Evolutionary conservation across 495 filamentous ascomycete species (phyloP).

Genomic region (Penicillium longicatenatum): DNA sequence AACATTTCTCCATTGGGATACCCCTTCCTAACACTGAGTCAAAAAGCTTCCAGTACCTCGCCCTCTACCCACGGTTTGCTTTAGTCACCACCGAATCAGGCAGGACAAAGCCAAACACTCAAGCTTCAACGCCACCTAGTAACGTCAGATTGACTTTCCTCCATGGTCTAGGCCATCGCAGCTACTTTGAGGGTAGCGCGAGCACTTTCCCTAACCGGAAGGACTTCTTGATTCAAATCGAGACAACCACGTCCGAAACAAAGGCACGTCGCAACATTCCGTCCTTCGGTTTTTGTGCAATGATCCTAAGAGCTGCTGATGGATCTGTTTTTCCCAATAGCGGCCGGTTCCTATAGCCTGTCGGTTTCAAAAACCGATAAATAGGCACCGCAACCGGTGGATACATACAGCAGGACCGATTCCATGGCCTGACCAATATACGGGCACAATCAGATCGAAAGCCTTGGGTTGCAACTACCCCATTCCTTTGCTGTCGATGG

Average conservation of each 20-base stretch:
- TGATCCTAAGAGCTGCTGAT: neutral
- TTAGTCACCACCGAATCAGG: constrained; percentile 13
- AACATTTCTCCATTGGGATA: neutral
- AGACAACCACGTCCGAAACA: neutral
- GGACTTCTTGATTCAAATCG: neutral
- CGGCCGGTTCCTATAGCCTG: constrained; percentile 16
- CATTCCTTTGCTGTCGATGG: constrained; percentile 18
- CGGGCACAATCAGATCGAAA: neutral
- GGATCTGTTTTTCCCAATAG: neutral
- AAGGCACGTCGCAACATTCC: neutral
- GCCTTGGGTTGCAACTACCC: constrained; percentile 16
- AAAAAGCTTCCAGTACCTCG: constrained; percentile 25
- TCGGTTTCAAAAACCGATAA: constrained; percentile 24
- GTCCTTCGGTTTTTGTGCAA: neutral
- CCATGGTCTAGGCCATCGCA: constrained; percentile 21
- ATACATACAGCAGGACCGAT: constrained; percentile 10
- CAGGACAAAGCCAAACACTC: neutral
- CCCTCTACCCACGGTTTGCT: constrained; percentile 14
- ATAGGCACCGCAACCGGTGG: constrained; percentile 4
- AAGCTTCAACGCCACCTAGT: constrained; percentile 15
- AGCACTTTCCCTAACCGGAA: constrained; percentile 3
- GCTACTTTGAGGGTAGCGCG: neutral
- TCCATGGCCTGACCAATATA: constrained; percentile 22
- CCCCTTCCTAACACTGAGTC: constrained; percentile 5
- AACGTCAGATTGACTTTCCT: constrained; percentile 33